A percentile compares a stretch with the other conserved stretches of the same genome.
These are phyloP conservation scores for Alternaria sp. DNA, from an alignment of 2,329 filamentous ascomycete genomes.

Conservation along the genomic window DNA sequence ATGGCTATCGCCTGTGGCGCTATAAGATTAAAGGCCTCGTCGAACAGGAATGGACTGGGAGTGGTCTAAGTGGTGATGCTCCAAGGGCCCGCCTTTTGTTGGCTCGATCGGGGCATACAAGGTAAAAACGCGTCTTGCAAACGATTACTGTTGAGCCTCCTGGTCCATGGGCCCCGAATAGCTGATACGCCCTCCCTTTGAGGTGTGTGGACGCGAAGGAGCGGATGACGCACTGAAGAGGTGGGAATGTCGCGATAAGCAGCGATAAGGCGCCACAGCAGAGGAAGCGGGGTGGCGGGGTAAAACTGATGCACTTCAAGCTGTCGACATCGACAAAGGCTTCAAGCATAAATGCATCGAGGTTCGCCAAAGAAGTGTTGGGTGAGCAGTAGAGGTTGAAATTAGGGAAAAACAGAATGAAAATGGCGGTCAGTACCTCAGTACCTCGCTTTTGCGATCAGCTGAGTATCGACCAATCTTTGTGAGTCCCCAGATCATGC, in stretches of 20 bases:
- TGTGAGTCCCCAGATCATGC: slow-evolving; percentile 27
- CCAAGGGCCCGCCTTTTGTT: neutral
- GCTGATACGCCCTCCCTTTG: slow-evolving; percentile 17
- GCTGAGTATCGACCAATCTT: slow-evolving; percentile 19
- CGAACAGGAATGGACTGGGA: neutral
- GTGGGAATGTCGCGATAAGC: slow-evolving; percentile 28
- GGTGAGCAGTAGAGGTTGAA: neutral
- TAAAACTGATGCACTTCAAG: slow-evolving; percentile 13
- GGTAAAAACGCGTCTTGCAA: neutral
- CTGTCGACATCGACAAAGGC: neutral
- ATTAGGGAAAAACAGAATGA: neutral
- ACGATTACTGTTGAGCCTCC: neutral
- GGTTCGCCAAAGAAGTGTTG: neutral
- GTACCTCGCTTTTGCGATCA: neutral
- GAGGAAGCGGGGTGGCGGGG: slow-evolving; percentile 21
- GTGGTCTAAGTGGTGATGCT: neutral
- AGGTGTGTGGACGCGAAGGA: slow-evolving; percentile 18
- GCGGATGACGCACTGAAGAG: slow-evolving; percentile 35
- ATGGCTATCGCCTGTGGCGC: neutral
- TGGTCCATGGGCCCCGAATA: neutral
- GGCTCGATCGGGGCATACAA: neutral
- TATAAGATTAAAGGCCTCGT: neutral
- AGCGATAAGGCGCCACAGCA: slow-evolving; percentile 39
- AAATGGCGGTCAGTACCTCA: neutral
- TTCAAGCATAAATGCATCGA: neutral